Percentiles rank a stretch among this genome's conserved stretches.
Conservation (phyloP, 2,329 filamentous ascomycete genomes). For the Fusarium luffae region DNA sequence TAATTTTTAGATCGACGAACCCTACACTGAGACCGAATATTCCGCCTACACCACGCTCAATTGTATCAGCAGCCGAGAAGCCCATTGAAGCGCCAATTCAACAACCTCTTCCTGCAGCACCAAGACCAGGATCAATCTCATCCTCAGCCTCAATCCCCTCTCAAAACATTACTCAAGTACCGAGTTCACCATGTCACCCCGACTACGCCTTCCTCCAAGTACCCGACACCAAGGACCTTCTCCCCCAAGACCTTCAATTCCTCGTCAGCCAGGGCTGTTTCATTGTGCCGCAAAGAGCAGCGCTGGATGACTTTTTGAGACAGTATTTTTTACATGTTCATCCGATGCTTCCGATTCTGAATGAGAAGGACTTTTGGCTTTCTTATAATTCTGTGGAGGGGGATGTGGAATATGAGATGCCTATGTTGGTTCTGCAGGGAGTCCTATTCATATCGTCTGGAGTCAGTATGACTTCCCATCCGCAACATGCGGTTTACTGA, state of each 20-base stretch:
- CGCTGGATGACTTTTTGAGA: constrained; percentile 45
- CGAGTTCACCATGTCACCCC: constrained; percentile 24
- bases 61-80: background rate
- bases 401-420: constrained; percentile 22
- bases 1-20: fast-evolving
- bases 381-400: constrained; percentile 33
- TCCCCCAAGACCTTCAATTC: constrained; percentile 42
- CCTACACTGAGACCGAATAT: background rate
- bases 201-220: constrained; percentile 40
- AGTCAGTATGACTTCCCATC: too few species aligned
- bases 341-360: constrained; percentile 44
- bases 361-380: constrained; percentile 43
- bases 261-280: constrained; percentile 45
- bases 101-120: background rate
- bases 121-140: background rate
- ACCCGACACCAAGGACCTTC: constrained; percentile 34
- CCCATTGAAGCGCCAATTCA: background rate
- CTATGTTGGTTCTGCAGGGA: constrained; percentile 40
- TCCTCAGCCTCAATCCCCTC: background rate
- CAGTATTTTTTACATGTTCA: constrained; percentile 47
- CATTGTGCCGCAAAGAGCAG: constrained; percentile 35
- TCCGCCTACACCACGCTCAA: constrained; percentile 10
- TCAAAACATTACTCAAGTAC: background rate
- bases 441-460: constrained; percentile 40
- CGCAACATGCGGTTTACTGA: too few species aligned